Base-by-base conservation (phyloP, 2,329 filamentous ascomycete species). In the Epichloe sp. region DNA sequence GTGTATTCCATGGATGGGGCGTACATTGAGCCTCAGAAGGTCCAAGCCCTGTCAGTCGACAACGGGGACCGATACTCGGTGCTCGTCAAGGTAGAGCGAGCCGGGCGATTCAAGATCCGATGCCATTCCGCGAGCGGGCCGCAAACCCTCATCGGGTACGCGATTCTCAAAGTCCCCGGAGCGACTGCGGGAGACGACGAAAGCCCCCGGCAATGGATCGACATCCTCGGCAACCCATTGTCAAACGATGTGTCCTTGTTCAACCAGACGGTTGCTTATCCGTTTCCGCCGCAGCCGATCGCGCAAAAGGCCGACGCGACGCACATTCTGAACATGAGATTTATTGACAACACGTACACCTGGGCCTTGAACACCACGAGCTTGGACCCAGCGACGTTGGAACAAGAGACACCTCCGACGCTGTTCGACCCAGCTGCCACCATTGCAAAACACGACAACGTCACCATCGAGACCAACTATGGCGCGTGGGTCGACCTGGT, bases 401-500 rank as follows among this genome's bases (percentile, higher is more conserved):
- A 51, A 4, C 8, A 45, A 3, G 35, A 37, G 12, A 10, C 14
- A 2, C 77, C 77, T 2, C 77, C 77, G 2, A 60, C 76, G 0
- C 66, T 81, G 1, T 76, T 77, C 57, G 54, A 63, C 12, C 58
- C 62, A 0, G 52, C 58, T 10, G 50, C 56, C 1, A 37, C 42
- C 3, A 17, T 46, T 36, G 35, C 42, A 10, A 43, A 38, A 8
- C 52, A 63, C 8, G 65, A 70, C 52, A 74, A 79, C 53, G 65
- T 76, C 38, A 76, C 74, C 17, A 68, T 78, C 52, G 64, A 65
- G 5, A 78, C 74, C 7, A 58, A 56, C 23, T 68, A 73, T 52
- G 63, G 66, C 55, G 68, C 71, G 2, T 80, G 77, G 77, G 66
- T 81, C 8, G 78, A 82, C 57, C 58, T 80, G n/a, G 66, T 82